Conservation (phyloP, 225 moss, liverwort and hornwort species). For the Polytrichum commune region DNA sequence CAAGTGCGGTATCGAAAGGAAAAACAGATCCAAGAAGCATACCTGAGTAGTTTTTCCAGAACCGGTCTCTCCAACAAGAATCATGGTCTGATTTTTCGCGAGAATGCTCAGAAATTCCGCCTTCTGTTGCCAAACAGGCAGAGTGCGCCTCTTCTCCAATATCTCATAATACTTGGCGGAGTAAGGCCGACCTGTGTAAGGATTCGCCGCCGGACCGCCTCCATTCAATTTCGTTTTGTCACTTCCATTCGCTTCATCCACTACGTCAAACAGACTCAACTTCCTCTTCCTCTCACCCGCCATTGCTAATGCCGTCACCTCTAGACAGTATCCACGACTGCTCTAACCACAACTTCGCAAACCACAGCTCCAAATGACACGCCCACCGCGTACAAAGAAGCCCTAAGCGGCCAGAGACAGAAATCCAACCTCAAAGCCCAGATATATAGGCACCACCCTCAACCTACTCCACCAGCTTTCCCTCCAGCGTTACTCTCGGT, state of each 20-base stretch:
- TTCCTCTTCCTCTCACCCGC: slow-evolving; percentile 91
- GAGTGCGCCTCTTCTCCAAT: slow-evolving; percentile 65
- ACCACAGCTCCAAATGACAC: too few species aligned
- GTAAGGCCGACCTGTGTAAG: slow-evolving; percentile 54
- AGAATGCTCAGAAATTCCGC: slow-evolving; percentile 94
- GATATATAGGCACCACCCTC: too few species aligned
- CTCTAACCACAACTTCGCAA: too few species aligned
- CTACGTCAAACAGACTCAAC: slow-evolving; percentile 91
- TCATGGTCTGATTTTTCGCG: slow-evolving; percentile 90
- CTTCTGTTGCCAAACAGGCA: slow-evolving; percentile 99
- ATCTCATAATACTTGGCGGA: slow-evolving; percentile 57
- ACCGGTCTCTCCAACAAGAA: slow-evolving; percentile 95
- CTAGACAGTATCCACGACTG: too few species aligned
- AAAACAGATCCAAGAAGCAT: background rate
- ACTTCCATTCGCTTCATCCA: slow-evolving; percentile 63
- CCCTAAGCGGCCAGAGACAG: too few species aligned
- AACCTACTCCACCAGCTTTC: too few species aligned
- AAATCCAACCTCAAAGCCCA: too few species aligned
- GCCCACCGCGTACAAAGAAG: too few species aligned
- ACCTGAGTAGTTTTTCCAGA: slow-evolving; percentile 99
- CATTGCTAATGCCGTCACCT: slow-evolving; percentile 18
- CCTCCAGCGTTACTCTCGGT: too few species aligned
- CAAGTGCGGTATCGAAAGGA: background rate
- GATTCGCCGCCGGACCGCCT: slow-evolving; percentile 53
- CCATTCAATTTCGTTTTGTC: slow-evolving; percentile 76